Evolutionary conservation across 345 rosid genomes (phyloP).

Genomic region (Camelina laxa): DNA sequence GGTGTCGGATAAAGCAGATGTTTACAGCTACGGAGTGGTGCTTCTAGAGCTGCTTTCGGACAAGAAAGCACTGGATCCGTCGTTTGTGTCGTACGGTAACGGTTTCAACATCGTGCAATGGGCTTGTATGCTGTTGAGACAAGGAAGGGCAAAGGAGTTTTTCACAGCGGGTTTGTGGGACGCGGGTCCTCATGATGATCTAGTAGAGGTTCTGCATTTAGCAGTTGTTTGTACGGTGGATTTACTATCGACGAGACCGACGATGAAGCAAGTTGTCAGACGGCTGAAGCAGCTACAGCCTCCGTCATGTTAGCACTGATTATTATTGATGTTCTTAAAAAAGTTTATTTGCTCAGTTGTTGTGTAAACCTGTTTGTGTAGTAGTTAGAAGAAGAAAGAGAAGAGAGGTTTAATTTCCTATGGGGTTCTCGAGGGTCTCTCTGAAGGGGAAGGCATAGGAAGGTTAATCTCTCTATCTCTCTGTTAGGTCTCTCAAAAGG

Average conservation of each 20-base stretch:
- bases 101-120: slow-evolving; percentile 48
- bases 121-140: slow-evolving; percentile 70
- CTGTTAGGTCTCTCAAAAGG: too few relatives aligned
- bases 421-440: slow-evolving; percentile 2
- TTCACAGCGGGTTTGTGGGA: slow-evolving; percentile 63
- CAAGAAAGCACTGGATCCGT: slow-evolving; percentile 91
- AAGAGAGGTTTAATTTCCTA: slow-evolving; percentile 4
- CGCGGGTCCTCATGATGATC: slow-evolving; percentile 60
- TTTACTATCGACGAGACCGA: slow-evolving; percentile 60
- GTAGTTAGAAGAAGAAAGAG: slow-evolving; percentile 14
- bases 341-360: not conserved
- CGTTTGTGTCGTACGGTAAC: slow-evolving; percentile 64
- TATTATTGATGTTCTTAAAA: not conserved
- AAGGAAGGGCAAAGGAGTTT: slow-evolving; percentile 78
- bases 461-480: not conserved
- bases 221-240: slow-evolving; percentile 64
- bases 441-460: slow-evolving; percentile 12
- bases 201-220: slow-evolving; percentile 62
- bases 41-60: slow-evolving; percentile 88
- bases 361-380: slow-evolving; percentile 29
- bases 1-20: slow-evolving; percentile 96
- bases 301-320: slow-evolving; percentile 37
- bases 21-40: slow-evolving; percentile 94
- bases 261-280: slow-evolving; percentile 64
- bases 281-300: slow-evolving; percentile 52